Percentiles rank a stretch among this genome's conserved stretches.
These are phyloP conservation scores for Cercospora zeae-maydis DNA, from an alignment of 2,329 filamentous ascomycete species.

Conservation along the genomic window DNA sequence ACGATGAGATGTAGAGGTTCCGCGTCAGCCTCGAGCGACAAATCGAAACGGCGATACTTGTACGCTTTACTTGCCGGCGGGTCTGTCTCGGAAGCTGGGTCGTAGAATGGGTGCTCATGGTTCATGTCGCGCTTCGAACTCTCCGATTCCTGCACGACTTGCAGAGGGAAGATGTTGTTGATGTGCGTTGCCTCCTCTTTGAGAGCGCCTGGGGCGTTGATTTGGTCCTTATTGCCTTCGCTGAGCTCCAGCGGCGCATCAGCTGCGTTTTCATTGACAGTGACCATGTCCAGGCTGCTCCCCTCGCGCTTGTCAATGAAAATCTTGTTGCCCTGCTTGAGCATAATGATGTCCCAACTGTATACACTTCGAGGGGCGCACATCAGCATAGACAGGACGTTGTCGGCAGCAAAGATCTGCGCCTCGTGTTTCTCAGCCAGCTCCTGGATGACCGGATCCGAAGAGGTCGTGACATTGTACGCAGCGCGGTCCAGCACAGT, in stretches of 20 bases:
- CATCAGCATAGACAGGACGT: constrained; percentile 98
- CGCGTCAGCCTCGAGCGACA: constrained; percentile 85
- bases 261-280: constrained; percentile 96
- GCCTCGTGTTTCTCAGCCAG: constrained; percentile 93
- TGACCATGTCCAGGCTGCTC: constrained; percentile 92
- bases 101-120: constrained; percentile 96
- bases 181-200: constrained; percentile 98
- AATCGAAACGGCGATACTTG: constrained; percentile 96
- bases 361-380: constrained; percentile 95
- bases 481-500: constrained; percentile 86
- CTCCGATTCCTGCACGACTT: constrained; percentile 83
- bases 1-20: constrained; percentile 91
- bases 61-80: constrained; percentile 94
- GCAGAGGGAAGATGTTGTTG: constrained; percentile 99
- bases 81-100: constrained; percentile 85
- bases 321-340: constrained; percentile 90
- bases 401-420: constrained; percentile 94
- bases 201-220: constrained; percentile 90
- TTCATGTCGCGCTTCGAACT: constrained; percentile 75
- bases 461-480: constrained; percentile 96
- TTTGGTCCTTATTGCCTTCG: constrained; percentile 86
- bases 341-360: constrained; percentile 96
- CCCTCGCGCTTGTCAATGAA: constrained; percentile 98
- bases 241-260: constrained; percentile 89
- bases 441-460: constrained; percentile 94